Conservation (phyloP, 2,329 filamentous ascomycete species). For the Leptographium lundbergii region DNA sequence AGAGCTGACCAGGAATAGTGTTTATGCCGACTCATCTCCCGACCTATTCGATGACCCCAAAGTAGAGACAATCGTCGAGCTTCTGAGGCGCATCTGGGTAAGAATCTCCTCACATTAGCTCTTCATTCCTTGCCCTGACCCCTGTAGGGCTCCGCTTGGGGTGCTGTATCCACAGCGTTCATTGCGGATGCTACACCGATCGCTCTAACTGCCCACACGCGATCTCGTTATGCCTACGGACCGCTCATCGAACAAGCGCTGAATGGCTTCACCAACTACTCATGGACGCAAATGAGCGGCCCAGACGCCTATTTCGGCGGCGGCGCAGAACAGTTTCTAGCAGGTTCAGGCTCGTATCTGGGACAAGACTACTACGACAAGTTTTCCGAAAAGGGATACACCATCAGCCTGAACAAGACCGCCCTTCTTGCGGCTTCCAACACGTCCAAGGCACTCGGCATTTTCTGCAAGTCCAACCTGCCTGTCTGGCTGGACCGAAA, state of each 20-base stretch:
- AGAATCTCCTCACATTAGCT: conserved; percentile 21
- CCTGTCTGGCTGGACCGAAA: conserved; percentile 82
- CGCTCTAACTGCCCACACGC: conserved; percentile 60
- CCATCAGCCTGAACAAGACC: conserved; percentile 62
- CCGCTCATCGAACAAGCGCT: conserved; percentile 65
- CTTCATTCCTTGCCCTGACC: conserved; percentile 7
- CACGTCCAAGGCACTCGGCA: conserved; percentile 54
- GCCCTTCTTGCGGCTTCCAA: conserved; percentile 45
- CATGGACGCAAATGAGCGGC: conserved; percentile 62
- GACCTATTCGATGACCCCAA: conserved; percentile 72
- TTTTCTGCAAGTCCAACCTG: conserved; percentile 64
- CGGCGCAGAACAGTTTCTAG: conserved; percentile 69
- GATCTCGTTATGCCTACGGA: conserved; percentile 55
- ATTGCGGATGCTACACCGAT: conserved; percentile 74
- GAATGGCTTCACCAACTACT: conserved; percentile 66
- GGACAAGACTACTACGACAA: conserved; percentile 69
- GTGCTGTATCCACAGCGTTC: conserved; percentile 67
- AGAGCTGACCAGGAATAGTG: conserved; percentile 20
- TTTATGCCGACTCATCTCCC: conserved; percentile 66
- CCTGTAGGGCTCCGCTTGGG: conserved; percentile 39
- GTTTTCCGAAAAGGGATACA: conserved; percentile 62
- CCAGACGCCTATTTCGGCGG: conserved; percentile 75
- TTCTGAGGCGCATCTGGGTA: conserved; percentile 58
- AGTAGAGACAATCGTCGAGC: conserved; percentile 70
- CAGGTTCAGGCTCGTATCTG: conserved; percentile 50